These are phyloP conservation scores for Stentor coeruleus DNA, from an alignment of 73 alveolate species.

Conservation along the genomic window DNA sequence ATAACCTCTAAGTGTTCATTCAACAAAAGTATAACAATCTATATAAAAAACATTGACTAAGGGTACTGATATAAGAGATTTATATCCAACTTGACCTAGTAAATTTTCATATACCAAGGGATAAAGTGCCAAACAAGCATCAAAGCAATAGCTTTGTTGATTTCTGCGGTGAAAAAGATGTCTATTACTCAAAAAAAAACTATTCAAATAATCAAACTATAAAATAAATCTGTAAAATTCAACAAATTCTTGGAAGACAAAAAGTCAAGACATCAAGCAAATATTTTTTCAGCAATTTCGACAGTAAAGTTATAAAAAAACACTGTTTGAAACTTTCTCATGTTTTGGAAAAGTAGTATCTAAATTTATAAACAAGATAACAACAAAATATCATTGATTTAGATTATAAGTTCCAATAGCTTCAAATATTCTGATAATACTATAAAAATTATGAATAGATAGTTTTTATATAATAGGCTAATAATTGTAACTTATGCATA, in stretches of 20 bases:
- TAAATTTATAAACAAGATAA: neutral
- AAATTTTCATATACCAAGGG: constrained; percentile 98
- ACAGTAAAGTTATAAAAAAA: constrained; percentile 96
- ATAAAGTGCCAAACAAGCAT: constrained; percentile 95
- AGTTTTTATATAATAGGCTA: constrained; percentile 82
- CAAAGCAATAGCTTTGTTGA: constrained; percentile 70
- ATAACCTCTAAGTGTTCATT: constrained; percentile 19
- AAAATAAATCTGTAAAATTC: constrained; percentile 94
- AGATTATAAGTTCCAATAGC: constrained; percentile 94
- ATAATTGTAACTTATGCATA: constrained; percentile 95
- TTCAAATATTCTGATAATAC: constrained; percentile 85
- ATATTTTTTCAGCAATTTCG: constrained; percentile 96
- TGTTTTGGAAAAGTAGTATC: constrained; percentile 85
- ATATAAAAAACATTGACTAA: constrained; percentile 81
- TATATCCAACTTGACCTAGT: constrained; percentile 97
- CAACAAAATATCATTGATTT: constrained; percentile 78
- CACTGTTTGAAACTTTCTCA: constrained; percentile 95
- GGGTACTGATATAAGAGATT: constrained; percentile 93
- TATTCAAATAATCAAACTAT: constrained; percentile 98
- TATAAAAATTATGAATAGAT: constrained; percentile 89
- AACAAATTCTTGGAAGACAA: constrained; percentile 97
- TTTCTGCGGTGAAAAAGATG: constrained; percentile 85
- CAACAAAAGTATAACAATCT: constrained; percentile 43
- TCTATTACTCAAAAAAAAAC: constrained; percentile 99
- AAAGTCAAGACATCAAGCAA: constrained; percentile 96